phyloP scores from a whole-genome alignment of 371 early-diverging fungal genomes.

The Rhizopus delemar region DNA sequence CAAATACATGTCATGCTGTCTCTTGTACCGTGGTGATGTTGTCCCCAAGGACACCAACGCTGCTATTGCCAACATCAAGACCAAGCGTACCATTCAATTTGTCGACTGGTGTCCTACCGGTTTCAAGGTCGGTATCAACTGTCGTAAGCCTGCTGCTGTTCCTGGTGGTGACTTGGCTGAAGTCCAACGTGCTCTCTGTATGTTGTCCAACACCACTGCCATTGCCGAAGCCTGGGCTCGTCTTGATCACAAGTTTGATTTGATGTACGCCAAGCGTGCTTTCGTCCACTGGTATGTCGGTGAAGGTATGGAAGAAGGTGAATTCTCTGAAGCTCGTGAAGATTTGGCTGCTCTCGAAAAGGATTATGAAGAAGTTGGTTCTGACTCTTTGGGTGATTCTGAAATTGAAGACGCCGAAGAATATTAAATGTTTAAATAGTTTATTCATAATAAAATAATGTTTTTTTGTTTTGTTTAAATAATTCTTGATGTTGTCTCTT shows the following conservation, averaged over 20 bases:
- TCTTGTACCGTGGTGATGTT: slow-evolving; percentile 93
- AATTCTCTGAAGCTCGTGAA: slow-evolving; percentile 99
- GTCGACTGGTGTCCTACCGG: slow-evolving; percentile 98
- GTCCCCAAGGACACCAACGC: slow-evolving; percentile 84
- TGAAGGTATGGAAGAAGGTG: slow-evolving; percentile 89
- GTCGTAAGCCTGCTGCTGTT: slow-evolving; percentile 83
- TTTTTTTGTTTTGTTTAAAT: too few relatives aligned
- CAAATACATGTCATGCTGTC: slow-evolving; percentile 95
- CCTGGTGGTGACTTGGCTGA: slow-evolving; percentile 88
- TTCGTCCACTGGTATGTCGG: slow-evolving; percentile 98
- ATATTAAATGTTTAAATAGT: slow-evolving; percentile 16
- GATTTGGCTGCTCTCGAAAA: slow-evolving; percentile 98
- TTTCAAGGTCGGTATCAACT: slow-evolving; percentile 96
- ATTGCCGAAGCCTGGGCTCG: slow-evolving; percentile 95
- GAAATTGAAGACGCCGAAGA: slow-evolving; percentile 63
- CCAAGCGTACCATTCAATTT: slow-evolving; percentile 89
- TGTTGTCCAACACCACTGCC: slow-evolving; percentile 93
- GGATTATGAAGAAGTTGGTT: slow-evolving; percentile 97
- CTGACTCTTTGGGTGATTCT: slow-evolving; percentile 69
- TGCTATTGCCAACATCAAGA: slow-evolving; percentile 86
- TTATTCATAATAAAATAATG: too few relatives aligned
- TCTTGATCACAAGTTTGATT: slow-evolving; percentile 91
- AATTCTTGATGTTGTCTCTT: too few relatives aligned
- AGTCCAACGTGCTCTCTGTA: slow-evolving; percentile 92
- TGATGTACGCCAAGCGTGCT: slow-evolving; percentile 96